Conservation (phyloP, 2,329 filamentous ascomycete genomes). For the Trichoderma cornu-damae region DNA sequence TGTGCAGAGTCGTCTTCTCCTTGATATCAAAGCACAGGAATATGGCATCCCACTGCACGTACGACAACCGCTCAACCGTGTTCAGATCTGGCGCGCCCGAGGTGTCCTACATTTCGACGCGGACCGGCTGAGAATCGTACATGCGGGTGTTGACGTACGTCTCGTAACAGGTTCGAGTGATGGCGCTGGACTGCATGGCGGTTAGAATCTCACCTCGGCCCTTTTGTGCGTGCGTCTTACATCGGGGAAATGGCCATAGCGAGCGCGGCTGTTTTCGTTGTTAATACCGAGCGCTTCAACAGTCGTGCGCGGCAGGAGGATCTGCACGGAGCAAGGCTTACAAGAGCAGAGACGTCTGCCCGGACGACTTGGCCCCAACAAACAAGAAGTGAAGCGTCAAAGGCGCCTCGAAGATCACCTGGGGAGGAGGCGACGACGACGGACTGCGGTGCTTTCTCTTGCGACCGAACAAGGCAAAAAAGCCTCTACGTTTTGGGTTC, state of each 20-base stretch:
- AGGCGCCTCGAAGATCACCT: conserved; percentile 20
- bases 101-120: conserved; percentile 38
- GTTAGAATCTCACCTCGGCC: background rate
- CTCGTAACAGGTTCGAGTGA: conserved; percentile 34
- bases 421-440: conserved; percentile 15
- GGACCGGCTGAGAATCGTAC: conserved; percentile 26
- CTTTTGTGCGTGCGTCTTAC: conserved; percentile 21
- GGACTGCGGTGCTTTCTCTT: conserved; percentile 28
- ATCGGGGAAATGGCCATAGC: conserved; percentile 37
- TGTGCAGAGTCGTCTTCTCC: conserved; percentile 32
- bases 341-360: conserved; percentile 39
- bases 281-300: too few relatives aligned
- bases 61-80: conserved; percentile 32
- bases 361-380: conserved; percentile 30
- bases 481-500: conserved; percentile 20
- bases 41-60: conserved; percentile 35
- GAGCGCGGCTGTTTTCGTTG: conserved; percentile 31
- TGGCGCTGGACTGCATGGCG: conserved; percentile 28
- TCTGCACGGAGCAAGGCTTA: conserved; percentile 23
- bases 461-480: conserved; percentile 26
- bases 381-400: conserved; percentile 35
- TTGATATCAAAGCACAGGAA: conserved; percentile 39
- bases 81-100: conserved; percentile 37
- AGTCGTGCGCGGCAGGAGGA: too few relatives aligned
- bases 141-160: conserved; percentile 30